Percentiles rank a stretch among this genome's conserved stretches.
Conservation (phyloP, 495 filamentous ascomycete genomes). For the Pyronema domesticum region DNA sequence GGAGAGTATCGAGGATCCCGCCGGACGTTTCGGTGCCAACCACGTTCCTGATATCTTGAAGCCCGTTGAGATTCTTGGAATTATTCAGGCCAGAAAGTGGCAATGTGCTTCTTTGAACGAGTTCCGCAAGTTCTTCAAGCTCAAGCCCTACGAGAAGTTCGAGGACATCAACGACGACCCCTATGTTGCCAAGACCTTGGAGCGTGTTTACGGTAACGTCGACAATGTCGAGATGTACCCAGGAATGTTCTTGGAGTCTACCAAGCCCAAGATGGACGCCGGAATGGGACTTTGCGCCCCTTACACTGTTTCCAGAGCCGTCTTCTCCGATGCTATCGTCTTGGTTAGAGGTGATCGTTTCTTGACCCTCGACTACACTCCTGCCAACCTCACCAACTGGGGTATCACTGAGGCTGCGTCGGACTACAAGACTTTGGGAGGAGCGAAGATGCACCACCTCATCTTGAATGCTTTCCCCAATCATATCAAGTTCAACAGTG, state of each 20-base stretch:
- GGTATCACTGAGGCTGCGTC: conserved; percentile 38
- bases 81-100: conserved; percentile 43
- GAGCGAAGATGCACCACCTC: conserved; percentile 44
- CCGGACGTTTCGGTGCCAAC: conserved; percentile 40
- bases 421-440: conserved; percentile 35
- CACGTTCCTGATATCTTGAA: conserved; percentile 41
- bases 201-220: conserved; percentile 39
- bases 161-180: conserved; percentile 47
- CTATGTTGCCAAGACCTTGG: conserved; percentile 34
- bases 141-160: conserved; percentile 40
- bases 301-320: conserved; percentile 43
- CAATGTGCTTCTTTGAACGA: conserved; percentile 27
- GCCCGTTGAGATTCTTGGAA: conserved; percentile 42
- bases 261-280: conserved; percentile 29
- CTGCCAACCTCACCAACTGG: conserved; percentile 68
- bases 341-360: conserved; percentile 70
- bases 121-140: conserved; percentile 34
- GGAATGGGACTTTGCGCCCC: conserved; percentile 12
- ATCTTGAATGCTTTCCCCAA: conserved; percentile 43
- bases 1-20: conserved; percentile 41
- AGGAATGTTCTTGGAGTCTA: conserved; percentile 38
- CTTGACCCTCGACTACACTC: conserved; percentile 56
- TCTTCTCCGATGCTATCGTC: conserved; percentile 66
- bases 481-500: conserved; percentile 34
- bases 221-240: conserved; percentile 49